Base-by-base conservation (phyloP, 2,329 filamentous ascomycete species). In the Teratosphaeria pseudoeucalypti region DNA sequence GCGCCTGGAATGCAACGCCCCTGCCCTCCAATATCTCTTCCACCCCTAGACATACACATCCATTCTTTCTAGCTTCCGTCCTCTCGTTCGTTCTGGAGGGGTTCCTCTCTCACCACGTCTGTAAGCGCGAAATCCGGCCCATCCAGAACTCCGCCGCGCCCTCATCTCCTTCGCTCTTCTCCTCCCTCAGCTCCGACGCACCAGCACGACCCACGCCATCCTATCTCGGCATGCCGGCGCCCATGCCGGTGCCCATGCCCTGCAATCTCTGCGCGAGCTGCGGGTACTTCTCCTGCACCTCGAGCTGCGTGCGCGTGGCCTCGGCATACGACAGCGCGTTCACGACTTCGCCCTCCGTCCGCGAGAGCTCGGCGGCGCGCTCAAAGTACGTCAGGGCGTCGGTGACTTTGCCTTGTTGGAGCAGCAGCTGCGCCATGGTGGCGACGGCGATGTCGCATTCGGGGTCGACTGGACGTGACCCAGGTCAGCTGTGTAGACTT, bases 381-480 rank as follows among this genome's bases (percentile, higher is more conserved):
- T 97, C 92, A 73, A 99, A 99, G 80, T 97, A 97, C 76, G 88
- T 90, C 65, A 99, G 85, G 0, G 94, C 94, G 64, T 96, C 90
- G 39, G 88, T 89, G 60, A 99, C 92, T 79, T 96, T 96, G 75
- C 94, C 94, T 80, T 97, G 94, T 76, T 99, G 94, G 39, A 99
- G 84, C 57, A 99, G 86, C 52, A 99, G 85, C 77, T 99, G 94
- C 11, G 94, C 94, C 90, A 99, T 96, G 58, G 94, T 99, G 57
- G 94, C 94, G 52, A 99, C 94, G 52, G 94, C 94, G 71, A 99
- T 99, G 71, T 99, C 94, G 73, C 94, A 99, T 75, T 99, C 94
- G 29, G 94, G 94, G 71, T 99, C 94, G 73, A 99, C 92, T 96
- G 67, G 10, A 58, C 52, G 67, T 10, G 58, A 52, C 1, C 4